These are phyloP conservation scores for Saccharum spontaneum DNA, from an alignment of 176 grass and related monocot genomes.

Conservation along the genomic window DNA sequence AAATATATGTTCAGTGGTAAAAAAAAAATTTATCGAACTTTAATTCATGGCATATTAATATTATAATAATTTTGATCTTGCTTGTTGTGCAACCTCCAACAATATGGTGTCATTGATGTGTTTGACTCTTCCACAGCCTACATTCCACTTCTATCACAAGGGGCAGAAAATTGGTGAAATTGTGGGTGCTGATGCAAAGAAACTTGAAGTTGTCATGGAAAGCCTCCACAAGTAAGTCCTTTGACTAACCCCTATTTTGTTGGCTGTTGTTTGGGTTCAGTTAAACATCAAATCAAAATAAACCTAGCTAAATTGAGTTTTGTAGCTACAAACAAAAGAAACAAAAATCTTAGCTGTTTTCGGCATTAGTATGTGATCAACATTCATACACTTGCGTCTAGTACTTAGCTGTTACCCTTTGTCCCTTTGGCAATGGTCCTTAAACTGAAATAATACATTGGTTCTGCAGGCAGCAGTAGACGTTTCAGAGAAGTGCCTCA, in stretches of 20 bases:
- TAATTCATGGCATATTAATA: neutral
- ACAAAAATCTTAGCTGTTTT: neutral
- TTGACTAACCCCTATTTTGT: neutral
- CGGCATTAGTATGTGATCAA: neutral
- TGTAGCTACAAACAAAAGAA: neutral
- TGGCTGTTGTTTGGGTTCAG: neutral
- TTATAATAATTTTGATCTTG: neutral
- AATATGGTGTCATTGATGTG: neutral
- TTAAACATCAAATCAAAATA: neutral
- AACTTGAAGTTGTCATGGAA: conserved; percentile 48
- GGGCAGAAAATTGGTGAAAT: conserved; percentile 39
- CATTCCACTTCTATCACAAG: conserved; percentile 48
- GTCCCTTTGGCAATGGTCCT: neutral
- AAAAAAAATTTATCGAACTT: neutral
- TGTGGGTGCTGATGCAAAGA: conserved; percentile 37
- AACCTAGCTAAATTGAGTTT: conserved; percentile 6
- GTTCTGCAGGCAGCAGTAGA: conserved; percentile 33
- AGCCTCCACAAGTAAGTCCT: conserved; percentile 43
- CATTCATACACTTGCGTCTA: neutral
- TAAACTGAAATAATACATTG: conserved; percentile 1
- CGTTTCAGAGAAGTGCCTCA: neutral
- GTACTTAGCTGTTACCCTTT: neutral
- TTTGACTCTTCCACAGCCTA: conserved; percentile 29
- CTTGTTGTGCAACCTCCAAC: neutral
- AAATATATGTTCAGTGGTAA: conserved; percentile 50